A percentile compares a stretch with the other conserved stretches of the same genome.
These are phyloP conservation scores for Elsinoe perseae DNA, from an alignment of 2,329 filamentous ascomycete genomes.

Conservation along the genomic window DNA sequence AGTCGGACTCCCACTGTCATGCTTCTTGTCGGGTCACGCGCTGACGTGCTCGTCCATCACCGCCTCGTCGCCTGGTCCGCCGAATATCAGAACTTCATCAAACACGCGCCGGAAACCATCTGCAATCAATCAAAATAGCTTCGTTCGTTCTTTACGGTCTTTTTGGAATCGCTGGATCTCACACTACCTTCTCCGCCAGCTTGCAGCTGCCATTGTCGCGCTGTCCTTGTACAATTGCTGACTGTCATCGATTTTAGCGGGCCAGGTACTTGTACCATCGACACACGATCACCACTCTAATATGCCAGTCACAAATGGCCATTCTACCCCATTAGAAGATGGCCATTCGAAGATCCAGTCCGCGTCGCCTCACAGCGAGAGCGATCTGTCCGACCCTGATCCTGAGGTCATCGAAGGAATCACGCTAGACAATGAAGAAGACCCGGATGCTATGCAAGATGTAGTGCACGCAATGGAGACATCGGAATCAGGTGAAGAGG, in stretches of 20 bases:
- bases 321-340: constrained; percentile 49
- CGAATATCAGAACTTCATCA: constrained; percentile 7
- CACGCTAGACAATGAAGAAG: constrained; percentile 31
- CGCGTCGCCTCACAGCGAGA: constrained; percentile 55
- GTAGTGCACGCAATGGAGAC: constrained; percentile 39
- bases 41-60: neutral
- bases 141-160: neutral
- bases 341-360: constrained; percentile 39
- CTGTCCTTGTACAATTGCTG: constrained; percentile 29
- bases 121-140: neutral
- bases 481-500: constrained; percentile 42
- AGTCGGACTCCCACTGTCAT: neutral
- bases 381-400: constrained; percentile 66
- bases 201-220: neutral
- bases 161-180: neutral
- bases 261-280: constrained; percentile 56
- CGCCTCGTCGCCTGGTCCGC: neutral
- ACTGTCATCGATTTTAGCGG: constrained; percentile 42
- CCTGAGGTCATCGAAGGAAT: constrained; percentile 24
- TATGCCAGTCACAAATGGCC: constrained; percentile 60
- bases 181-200: neutral
- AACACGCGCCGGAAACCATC: neutral
- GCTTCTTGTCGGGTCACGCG: constrained; percentile 1
- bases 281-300: constrained; percentile 42
- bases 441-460: constrained; percentile 33